Evolutionary conservation across 495 filamentous ascomycete genomes (phyloP).

Genomic region (Evernia prunastri): DNA sequence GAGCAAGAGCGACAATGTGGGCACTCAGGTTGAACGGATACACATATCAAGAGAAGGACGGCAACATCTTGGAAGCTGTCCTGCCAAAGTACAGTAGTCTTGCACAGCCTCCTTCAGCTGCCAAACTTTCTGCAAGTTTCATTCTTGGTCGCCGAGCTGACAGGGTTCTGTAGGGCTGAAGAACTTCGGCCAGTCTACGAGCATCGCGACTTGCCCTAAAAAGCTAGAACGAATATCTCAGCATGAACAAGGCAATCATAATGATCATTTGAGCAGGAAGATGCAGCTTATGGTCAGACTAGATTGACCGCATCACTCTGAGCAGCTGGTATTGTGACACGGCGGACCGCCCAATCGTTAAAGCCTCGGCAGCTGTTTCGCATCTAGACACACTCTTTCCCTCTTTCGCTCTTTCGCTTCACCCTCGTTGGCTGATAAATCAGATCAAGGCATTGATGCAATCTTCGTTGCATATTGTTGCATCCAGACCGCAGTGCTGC

Average conservation of each 20-base stretch:
- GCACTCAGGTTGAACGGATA: background rate
- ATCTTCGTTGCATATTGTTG: no score
- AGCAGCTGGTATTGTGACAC: no score
- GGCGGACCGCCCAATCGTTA: no score
- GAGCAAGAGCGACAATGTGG: background rate
- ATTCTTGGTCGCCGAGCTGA: background rate
- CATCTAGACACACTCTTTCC: no score
- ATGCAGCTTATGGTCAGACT: background rate
- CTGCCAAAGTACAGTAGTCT: background rate
- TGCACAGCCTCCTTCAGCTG: background rate
- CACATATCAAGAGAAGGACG: background rate
- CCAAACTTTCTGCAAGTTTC: background rate
- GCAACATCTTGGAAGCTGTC: background rate
- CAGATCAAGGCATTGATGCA: no score
- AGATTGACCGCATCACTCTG: no score
- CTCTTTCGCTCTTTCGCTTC: no score
- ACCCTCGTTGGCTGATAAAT: no score
- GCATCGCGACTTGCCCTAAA: no score
- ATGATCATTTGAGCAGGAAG: background rate
- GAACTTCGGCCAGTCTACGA: background rate
- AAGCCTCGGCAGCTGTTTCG: no score
- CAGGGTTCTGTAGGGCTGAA: background rate
- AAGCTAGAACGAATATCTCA: no score
- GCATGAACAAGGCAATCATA: background rate
- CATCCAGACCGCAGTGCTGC: no score